Evolutionary conservation across 768 basidiomycete genomes (phyloP).

Genomic region (Lactarius hengduanensis): DNA sequence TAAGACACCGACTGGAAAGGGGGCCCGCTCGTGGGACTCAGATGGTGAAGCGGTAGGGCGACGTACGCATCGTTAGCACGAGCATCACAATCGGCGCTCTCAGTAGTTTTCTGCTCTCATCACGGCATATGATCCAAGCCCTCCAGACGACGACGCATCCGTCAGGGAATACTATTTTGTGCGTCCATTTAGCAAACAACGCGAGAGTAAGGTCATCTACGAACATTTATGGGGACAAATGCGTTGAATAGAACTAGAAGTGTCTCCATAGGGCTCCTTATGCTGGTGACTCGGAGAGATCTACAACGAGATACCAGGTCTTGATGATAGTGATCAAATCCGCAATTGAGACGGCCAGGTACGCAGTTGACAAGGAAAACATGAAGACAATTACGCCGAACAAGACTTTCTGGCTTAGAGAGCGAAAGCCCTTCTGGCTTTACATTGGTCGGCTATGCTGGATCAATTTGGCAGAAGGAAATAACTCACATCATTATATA

Average conservation of each 20-base stretch:
- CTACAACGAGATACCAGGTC: not conserved
- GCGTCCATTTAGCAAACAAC: not conserved
- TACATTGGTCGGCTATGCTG: not conserved
- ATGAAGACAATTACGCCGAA: not conserved
- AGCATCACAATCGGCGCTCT: not conserved
- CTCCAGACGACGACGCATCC: slow-evolving; percentile 9
- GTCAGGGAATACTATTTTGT: not conserved
- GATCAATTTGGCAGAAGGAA: too few species aligned
- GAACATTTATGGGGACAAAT: not conserved
- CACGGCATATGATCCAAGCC: slow-evolving; percentile 1
- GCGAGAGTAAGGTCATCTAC: not conserved
- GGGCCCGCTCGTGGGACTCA: not conserved
- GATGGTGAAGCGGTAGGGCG: too few species aligned
- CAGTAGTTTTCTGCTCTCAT: not conserved
- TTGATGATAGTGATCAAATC: not conserved
- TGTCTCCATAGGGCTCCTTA: not conserved
- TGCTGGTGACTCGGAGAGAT: not conserved
- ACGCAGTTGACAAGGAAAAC: slow-evolving; percentile 1
- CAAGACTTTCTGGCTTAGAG: not conserved
- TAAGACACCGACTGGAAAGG: not conserved
- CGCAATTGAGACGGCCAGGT: not conserved
- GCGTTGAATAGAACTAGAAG: not conserved
- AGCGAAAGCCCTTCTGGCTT: not conserved
- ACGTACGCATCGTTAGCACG: not conserved
- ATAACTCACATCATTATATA: too few species aligned